Base-by-base conservation (phyloP, 495 filamentous ascomycete species). In the Filosporella fistucella region DNA sequence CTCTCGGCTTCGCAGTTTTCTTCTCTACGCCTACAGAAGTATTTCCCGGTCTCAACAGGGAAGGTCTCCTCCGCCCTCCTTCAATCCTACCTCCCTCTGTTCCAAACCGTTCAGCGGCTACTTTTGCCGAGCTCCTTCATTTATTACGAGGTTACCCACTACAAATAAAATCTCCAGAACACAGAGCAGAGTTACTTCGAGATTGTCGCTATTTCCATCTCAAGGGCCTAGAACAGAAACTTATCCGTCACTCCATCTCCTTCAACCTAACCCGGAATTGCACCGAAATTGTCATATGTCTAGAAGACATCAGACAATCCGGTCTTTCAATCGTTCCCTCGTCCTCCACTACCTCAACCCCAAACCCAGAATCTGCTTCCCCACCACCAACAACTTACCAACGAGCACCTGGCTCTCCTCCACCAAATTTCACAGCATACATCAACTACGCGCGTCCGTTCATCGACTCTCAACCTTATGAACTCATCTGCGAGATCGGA, bases 141-240 rank as follows among this genome's bases (percentile, higher is more conserved):
- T 63, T 95, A 13, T 71, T 95, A 4, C 80, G 87, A 17, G 93
- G 91, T n/a, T 98, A 98, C 60, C 84, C 87, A 0, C 62, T 96
- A 0, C 68, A 80, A 17, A 89, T 98, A 53, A 76, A 81, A 32
- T 75, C 85, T 55, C 84, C 87, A 35, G 75, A 77, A 1, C 91
- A 98, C 60, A 85, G 91, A 11, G 75, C 76, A 7, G 79, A 85
- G 45, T 75, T 98, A 1, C 70, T 98, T 0, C 75, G 86, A 14
- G 91, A 98, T 63, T 94, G 87, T 61, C 82, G 86, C 30, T 98
- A 96, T 55, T 96, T 90, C 63, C 86, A 95, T 59, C 82, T 98
- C 42, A 89, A 89, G 54, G 89, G 89, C 0, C 63, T 96, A 0
- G 93, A 96, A 64, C 91, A 98, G 64, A 81, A 80, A 45, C 68